Percentiles rank a stretch among this genome's conserved stretches.
phyloP scores from a whole-genome alignment of 805 yeast species.

The Cyberlindnera meyerae region DNA sequence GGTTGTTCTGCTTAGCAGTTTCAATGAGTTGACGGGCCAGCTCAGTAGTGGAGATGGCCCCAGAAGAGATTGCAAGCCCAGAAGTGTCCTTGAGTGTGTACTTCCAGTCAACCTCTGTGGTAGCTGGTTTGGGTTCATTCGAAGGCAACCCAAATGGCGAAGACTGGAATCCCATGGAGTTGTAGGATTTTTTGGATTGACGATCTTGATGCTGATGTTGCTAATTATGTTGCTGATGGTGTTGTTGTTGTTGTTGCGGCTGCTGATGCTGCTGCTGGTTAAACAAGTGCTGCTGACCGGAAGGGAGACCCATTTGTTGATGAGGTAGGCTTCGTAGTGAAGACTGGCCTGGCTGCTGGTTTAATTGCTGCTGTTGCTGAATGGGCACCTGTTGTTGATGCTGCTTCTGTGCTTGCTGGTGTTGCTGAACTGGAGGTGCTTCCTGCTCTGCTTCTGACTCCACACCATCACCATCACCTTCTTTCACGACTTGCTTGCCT shows the following conservation, averaged over 20 bases:
- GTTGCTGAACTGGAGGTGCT: neutral
- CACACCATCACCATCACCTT: slow-evolving; percentile 4
- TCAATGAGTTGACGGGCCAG: slow-evolving; percentile 53
- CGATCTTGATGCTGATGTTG: neutral
- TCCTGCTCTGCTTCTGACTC: neutral
- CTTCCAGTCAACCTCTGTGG: slow-evolving; percentile 53
- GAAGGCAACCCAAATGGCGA: slow-evolving; percentile 6
- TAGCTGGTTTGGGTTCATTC: slow-evolving; percentile 24
- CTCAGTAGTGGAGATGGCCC: slow-evolving; percentile 48
- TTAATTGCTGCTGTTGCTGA: too few species aligned
- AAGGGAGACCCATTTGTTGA: neutral
- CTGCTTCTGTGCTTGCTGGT: neutral
- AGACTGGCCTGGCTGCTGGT: too few species aligned
- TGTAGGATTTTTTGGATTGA: neutral
- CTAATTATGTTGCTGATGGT: neutral
- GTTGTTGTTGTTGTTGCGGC: slow-evolving; percentile 1
- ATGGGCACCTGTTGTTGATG: slow-evolving; percentile 3
- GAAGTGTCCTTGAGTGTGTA: slow-evolving; percentile 45
- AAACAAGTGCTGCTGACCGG: too few species aligned
- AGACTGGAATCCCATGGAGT: neutral
- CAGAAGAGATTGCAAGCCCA: slow-evolving; percentile 43
- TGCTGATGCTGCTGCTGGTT: neutral
- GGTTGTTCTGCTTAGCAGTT: slow-evolving; percentile 51
- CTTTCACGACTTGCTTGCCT: neutral
- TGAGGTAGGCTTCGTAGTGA: too few species aligned